A percentile compares a stretch with the other conserved stretches of the same genome.
phyloP scores from a whole-genome alignment of 2,329 filamentous ascomycete genomes.

The Phaeophleospora eucalypticola region DNA sequence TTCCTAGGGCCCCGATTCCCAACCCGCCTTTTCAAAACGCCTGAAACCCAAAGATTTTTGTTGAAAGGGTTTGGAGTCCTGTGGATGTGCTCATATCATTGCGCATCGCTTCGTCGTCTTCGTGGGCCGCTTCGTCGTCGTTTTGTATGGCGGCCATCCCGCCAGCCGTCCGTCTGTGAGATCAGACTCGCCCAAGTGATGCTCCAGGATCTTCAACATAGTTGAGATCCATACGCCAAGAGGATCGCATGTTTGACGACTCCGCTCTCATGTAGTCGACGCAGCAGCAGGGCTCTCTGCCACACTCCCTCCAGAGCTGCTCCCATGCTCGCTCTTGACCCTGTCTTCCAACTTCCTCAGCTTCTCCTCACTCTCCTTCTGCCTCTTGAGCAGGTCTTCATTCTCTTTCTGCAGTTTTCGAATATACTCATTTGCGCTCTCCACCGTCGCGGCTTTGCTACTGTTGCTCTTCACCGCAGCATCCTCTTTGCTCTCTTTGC shows the following conservation, averaged over 20 bases:
- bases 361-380: conserved; percentile 31
- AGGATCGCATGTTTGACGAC: too few relatives aligned
- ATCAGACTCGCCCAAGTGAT: too few relatives aligned
- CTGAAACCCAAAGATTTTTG: too few relatives aligned
- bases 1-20: too few relatives aligned
- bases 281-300: conserved; percentile 1
- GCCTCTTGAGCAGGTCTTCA: conserved; percentile 19
- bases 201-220: too few relatives aligned
- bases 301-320: background rate
- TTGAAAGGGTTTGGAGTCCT: too few relatives aligned
- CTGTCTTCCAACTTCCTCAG: conserved; percentile 18
- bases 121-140: background rate
- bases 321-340: background rate
- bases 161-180: too few relatives aligned
- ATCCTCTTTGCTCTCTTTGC: conserved; percentile 33
- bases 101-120: background rate
- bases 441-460: conserved; percentile 96
- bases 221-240: too few relatives aligned
- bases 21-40: too few relatives aligned
- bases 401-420: conserved; percentile 71
- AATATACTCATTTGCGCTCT: conserved; percentile 94
- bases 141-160: too few relatives aligned
- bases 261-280: background rate
- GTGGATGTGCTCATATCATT: background rate
- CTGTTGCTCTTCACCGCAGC: conserved; percentile 54